Evolutionary conservation across 495 filamentous ascomycete genomes (phyloP).

Genomic region (Chaetomium tenue): DNA sequence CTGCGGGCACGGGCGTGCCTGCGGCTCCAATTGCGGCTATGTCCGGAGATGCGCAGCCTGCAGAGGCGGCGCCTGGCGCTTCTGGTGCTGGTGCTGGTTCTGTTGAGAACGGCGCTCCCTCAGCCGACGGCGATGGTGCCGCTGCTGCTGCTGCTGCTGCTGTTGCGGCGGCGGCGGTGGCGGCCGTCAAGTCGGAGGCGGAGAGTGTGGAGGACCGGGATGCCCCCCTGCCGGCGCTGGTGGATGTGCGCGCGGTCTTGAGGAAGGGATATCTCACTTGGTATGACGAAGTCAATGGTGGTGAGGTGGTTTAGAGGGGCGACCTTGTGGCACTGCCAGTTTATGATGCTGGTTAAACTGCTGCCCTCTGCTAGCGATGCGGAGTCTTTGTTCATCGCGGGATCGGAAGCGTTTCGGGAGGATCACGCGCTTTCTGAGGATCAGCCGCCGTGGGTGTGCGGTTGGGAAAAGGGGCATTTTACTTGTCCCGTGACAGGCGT

Average conservation of each 20-base stretch:
- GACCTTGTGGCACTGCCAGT: too few species aligned
- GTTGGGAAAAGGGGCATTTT: too few species aligned
- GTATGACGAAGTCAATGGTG: constrained; percentile 11
- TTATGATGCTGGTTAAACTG: too few species aligned
- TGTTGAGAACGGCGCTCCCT: neutral
- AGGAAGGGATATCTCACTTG: constrained; percentile 24
- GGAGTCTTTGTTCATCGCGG: too few species aligned
- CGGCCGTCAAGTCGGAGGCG: neutral
- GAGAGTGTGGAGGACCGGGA: neutral
- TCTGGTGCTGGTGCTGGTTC: neutral
- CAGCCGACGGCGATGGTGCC: neutral
- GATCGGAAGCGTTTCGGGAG: too few species aligned
- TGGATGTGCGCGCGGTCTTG: constrained; percentile 17
- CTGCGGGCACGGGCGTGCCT: neutral
- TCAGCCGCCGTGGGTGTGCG: too few species aligned
- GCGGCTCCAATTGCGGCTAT: neutral
- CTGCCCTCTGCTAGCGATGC: too few species aligned
- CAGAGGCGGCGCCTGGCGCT: neutral
- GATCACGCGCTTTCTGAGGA: too few species aligned
- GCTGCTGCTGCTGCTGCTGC: neutral
- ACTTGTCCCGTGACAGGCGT: too few species aligned
- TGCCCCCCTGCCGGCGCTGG: neutral
- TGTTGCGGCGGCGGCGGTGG: too few species aligned
- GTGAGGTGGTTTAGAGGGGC: neutral
- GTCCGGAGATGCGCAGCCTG: neutral